A percentile compares a stretch with the other conserved stretches of the same genome.
These are phyloP conservation scores for Fusarium verrucosum DNA, from an alignment of 2,329 filamentous ascomycete species.

Conservation along the genomic window DNA sequence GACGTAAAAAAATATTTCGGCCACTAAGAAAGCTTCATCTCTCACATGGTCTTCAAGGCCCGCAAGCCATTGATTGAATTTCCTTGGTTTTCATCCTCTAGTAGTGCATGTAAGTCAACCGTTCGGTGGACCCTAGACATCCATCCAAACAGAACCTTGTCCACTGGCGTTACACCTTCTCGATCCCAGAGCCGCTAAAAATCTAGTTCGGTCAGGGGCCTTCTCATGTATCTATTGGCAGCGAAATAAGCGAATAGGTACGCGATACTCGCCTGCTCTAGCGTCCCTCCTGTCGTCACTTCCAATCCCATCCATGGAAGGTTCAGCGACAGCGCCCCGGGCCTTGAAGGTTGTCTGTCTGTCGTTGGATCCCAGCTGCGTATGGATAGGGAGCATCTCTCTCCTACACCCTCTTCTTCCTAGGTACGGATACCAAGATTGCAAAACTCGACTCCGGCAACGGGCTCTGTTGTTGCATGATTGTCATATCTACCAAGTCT, in stretches of 20 bases:
- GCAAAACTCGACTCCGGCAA: constrained; percentile 39
- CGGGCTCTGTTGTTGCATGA: constrained; percentile 29
- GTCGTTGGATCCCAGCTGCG: constrained; percentile 32
- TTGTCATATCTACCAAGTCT: constrained; percentile 20
- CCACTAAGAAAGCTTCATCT: constrained; percentile 20
- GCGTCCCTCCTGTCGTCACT: constrained; percentile 29
- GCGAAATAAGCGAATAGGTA: constrained; percentile 32
- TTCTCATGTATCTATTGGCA: constrained; percentile 27
- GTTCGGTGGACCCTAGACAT: constrained; percentile 33
- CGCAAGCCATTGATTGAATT: constrained; percentile 32
- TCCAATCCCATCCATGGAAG: no score
- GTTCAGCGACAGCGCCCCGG: constrained; percentile 33
- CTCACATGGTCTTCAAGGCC: constrained; percentile 27
- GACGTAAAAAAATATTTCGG: neutral
- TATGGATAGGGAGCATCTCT: constrained; percentile 22
- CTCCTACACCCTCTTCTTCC: constrained; percentile 33
- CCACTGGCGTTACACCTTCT: constrained; percentile 45
- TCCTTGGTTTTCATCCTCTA: constrained; percentile 34
- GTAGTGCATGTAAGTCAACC: constrained; percentile 36
- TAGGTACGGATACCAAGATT: constrained; percentile 36
- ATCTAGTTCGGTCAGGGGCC: constrained; percentile 33
- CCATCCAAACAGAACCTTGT: constrained; percentile 35
- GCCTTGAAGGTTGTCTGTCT: constrained; percentile 26
- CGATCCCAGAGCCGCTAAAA: constrained; percentile 35
- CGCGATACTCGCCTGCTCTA: constrained; percentile 40